These are phyloP conservation scores for Pseudotulostoma volvatum DNA, from an alignment of 495 filamentous ascomycete genomes.

Conservation along the genomic window DNA sequence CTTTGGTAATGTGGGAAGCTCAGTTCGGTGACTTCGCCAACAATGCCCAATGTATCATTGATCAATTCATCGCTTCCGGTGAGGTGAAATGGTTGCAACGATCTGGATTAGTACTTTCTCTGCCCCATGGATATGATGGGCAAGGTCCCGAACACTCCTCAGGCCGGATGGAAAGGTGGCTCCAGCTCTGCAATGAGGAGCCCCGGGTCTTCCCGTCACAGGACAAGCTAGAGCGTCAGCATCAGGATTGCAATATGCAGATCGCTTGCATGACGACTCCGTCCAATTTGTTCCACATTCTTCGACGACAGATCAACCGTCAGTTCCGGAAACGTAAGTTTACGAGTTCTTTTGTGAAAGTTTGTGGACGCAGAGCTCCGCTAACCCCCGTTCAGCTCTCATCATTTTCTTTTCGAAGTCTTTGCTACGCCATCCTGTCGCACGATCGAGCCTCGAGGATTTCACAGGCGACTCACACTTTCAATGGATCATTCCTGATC, in stretches of 20 bases:
- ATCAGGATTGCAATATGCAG: constrained; percentile 99
- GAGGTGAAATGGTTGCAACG: constrained; percentile 98
- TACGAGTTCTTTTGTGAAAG: neutral
- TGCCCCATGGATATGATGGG: constrained; percentile 95
- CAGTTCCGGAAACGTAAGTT: constrained; percentile 96
- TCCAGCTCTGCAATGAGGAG: constrained; percentile 97
- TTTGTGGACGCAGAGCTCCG: constrained; percentile 1
- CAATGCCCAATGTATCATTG: constrained; percentile 96
- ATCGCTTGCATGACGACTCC: constrained; percentile 87
- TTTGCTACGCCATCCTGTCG: constrained; percentile 79
- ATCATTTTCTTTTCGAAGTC: constrained; percentile 96
- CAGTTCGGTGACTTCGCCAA: constrained; percentile 99
- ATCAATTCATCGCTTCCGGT: constrained; percentile 95
- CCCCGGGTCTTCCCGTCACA: constrained; percentile 73
- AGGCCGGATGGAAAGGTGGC: constrained; percentile 88
- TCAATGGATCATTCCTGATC: constrained; percentile 85
- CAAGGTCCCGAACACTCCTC: constrained; percentile 98
- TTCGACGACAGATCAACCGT: constrained; percentile 92
- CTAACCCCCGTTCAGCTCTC: constrained; percentile 47
- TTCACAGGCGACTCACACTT: constrained; percentile 87
- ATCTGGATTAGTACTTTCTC: constrained; percentile 81
- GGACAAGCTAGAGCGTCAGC: constrained; percentile 88
- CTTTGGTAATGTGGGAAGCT: constrained; percentile 96
- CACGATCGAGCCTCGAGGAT: constrained; percentile 74
- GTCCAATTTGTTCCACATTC: constrained; percentile 87